Evolutionary conservation across 2,329 filamentous ascomycete genomes (phyloP).

Genomic region (Colletotrichum sp.): DNA sequence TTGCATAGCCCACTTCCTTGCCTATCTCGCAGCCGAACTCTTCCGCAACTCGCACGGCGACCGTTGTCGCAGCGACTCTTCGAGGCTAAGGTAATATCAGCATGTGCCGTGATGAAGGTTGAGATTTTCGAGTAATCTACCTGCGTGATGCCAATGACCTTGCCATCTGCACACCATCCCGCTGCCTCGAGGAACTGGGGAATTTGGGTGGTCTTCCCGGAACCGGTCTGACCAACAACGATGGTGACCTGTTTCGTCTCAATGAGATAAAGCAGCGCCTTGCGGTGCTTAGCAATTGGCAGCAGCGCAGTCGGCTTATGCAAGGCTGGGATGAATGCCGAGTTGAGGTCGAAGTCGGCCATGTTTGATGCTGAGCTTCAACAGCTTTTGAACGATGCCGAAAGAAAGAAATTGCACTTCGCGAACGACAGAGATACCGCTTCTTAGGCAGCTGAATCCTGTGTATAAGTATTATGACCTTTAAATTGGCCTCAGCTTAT

Average conservation of each 20-base stretch:
- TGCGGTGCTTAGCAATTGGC: slow-evolving; percentile 83
- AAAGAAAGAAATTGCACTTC: neutral
- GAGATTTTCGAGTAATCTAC: slow-evolving; percentile 52
- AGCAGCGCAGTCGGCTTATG: slow-evolving; percentile 86
- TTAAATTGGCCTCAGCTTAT: neutral
- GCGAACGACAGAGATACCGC: neutral
- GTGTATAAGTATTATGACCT: neutral
- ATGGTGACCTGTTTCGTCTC: slow-evolving; percentile 87
- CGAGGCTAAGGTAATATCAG: slow-evolving; percentile 66
- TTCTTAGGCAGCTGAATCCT: neutral
- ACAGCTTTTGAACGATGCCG: neutral
- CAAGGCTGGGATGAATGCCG: slow-evolving; percentile 76
- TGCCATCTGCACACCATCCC: slow-evolving; percentile 87
- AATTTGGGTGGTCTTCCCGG: slow-evolving; percentile 94
- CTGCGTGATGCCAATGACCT: slow-evolving; percentile 88
- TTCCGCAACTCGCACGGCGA: slow-evolving; percentile 87
- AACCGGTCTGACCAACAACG: slow-evolving; percentile 91
- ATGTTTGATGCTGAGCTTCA: slow-evolving; percentile 35
- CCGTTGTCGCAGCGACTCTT: slow-evolving; percentile 87
- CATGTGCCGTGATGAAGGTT: neutral
- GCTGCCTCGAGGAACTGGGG: slow-evolving; percentile 88
- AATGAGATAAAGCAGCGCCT: slow-evolving; percentile 82
- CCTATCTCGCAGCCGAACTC: slow-evolving; percentile 87
- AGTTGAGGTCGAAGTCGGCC: slow-evolving; percentile 62
- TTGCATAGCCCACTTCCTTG: slow-evolving; percentile 92